Evolutionary conservation across 345 rosid species (phyloP).

Genomic region (Rhodamnia argentea): DNA sequence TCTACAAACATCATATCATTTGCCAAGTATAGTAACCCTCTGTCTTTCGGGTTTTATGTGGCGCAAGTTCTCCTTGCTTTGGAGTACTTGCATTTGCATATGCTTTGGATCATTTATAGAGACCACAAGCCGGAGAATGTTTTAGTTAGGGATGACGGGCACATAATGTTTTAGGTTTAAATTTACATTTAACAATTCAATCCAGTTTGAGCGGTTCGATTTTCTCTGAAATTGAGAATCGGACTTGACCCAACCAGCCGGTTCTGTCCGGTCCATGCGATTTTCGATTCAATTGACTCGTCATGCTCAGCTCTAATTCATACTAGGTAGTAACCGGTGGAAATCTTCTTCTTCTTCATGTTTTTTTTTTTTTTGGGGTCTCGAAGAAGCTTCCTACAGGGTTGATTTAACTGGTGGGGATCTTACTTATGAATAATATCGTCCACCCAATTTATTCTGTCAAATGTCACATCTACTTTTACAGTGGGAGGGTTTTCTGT

Average conservation of each 20-base stretch:
- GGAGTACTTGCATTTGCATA: constrained; percentile 32
- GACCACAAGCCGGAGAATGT: constrained; percentile 59
- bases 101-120: constrained; percentile 34
- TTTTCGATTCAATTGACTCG: too few species aligned
- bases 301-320: too few species aligned
- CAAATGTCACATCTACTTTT: not conserved
- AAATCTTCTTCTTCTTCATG: not conserved
- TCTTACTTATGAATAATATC: not conserved
- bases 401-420: not conserved
- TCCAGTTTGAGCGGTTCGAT: too few species aligned
- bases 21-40: not conserved
- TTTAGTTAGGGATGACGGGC: constrained; percentile 51
- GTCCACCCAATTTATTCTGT: not conserved
- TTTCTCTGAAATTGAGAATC: too few species aligned
- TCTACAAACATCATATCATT: too few species aligned
- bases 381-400: not conserved
- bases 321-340: too few species aligned
- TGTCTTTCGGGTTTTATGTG: constrained; percentile 34
- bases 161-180: constrained; percentile 30
- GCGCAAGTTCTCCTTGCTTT: constrained; percentile 47
- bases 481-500: not conserved
- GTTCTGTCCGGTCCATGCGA: too few species aligned
- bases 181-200: too few species aligned
- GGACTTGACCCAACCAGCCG: too few species aligned
- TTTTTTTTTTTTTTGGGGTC: not conserved